Evolutionary conservation across 306 rosid species (phyloP).

Genomic region (Castanea mollissima): DNA sequence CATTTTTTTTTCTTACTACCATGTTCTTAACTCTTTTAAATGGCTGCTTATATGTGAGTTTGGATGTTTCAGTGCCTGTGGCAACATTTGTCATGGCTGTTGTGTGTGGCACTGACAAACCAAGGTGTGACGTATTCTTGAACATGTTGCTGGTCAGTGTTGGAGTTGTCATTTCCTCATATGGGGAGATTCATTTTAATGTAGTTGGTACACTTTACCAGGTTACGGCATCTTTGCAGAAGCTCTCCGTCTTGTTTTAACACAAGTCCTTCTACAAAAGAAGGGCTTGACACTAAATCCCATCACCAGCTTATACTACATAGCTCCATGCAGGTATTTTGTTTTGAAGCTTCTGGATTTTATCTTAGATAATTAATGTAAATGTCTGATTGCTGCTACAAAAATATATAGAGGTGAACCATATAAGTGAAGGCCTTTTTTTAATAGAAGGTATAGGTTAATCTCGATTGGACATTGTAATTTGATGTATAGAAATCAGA

Average conservation of each 20-base stretch:
- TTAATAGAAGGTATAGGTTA: background rate
- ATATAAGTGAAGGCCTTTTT: background rate
- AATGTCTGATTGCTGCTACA: background rate
- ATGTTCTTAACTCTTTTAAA: background rate
- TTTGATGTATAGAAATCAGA: background rate
- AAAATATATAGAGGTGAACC: background rate
- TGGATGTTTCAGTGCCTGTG: constrained; percentile 83
- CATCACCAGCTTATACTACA: constrained; percentile 87
- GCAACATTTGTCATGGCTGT: constrained; percentile 89
- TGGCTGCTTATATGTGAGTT: constrained; percentile 19
- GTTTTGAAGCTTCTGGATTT: constrained; percentile 9
- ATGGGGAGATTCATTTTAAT: constrained; percentile 94
- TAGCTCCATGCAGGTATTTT: constrained; percentile 97
- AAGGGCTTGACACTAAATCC: constrained; percentile 93
- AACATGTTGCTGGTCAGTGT: constrained; percentile 97
- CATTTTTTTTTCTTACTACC: constrained; percentile 12
- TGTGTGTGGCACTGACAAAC: constrained; percentile 84
- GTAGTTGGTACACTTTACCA: constrained; percentile 89
- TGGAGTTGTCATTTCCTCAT: constrained; percentile 93
- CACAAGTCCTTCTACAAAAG: constrained; percentile 94
- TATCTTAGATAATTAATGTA: background rate
- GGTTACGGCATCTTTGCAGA: constrained; percentile 90
- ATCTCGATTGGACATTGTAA: background rate
- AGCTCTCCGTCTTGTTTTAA: constrained; percentile 91
- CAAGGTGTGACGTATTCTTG: constrained; percentile 89